These are phyloP conservation scores for Bidens hawaiensis DNA, from an alignment of 140 eudicot genomes.

Conservation along the genomic window DNA sequence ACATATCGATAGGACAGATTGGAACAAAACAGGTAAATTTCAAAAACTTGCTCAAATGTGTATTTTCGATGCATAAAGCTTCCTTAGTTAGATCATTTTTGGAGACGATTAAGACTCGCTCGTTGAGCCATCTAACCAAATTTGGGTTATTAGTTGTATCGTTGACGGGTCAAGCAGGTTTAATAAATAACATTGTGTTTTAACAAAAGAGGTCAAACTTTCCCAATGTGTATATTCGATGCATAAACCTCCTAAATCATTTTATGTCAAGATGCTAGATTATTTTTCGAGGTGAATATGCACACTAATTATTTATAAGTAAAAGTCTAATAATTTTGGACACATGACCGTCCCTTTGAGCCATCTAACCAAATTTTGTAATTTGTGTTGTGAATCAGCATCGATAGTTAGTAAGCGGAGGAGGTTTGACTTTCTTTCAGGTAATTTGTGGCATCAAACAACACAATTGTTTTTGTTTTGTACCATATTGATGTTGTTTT, in stretches of 20 bases:
- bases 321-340: no score
- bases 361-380: neutral
- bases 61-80: no score
- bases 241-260: neutral
- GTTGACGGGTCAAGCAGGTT: neutral
- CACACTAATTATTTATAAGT: no score
- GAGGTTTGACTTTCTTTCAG: slow-evolving; percentile 81
- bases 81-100: no score
- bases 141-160: neutral
- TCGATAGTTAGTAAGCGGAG: slow-evolving; percentile 43
- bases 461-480: neutral
- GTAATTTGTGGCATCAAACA: slow-evolving; percentile 24
- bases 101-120: no score
- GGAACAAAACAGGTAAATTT: no score
- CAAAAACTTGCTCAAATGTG: no score
- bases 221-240: neutral
- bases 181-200: neutral
- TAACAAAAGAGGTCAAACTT: neutral
- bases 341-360: no score
- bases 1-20: no score
- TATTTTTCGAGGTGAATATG: neutral
- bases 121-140: no score
- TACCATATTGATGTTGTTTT: neutral
- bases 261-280: neutral
- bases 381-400: slow-evolving; percentile 49